Base-by-base conservation (phyloP, 2,329 filamentous ascomycete species). In the Aspergillus awamori region DNA sequence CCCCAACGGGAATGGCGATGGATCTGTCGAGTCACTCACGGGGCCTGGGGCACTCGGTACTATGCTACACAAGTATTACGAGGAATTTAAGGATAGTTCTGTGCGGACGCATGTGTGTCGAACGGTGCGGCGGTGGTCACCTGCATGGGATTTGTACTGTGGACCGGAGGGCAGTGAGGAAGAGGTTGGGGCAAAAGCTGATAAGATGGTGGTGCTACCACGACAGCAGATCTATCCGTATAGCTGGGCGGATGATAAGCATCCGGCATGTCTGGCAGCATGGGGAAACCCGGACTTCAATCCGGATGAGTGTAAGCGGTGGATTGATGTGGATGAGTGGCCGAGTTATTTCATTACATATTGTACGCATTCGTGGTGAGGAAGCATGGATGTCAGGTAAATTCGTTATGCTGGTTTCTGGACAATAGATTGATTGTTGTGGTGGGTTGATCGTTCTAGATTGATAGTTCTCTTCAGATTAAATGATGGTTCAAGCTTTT, bases 301-400 rank as follows among this genome's bases (percentile, higher is more conserved):
- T 58, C 56, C 66, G 1, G 66, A 65, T 30, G 58, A 54, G 52
- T 68, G 66, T 45, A 68, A 68, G 39, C 20, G 59, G 20, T 13
- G 60, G 13, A 65, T 68, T 57, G 57, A 63, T 45, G 61, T 68
- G 41, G 66, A 68, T 7, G 64, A 59, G n/a, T 68, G 66, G 66
- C 66, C 66, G 22, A 68, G 66, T 53, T 68, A 68, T 48, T 68
- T 68, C 24, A 68, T 68, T 56, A 68, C 66, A 3, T 68, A 68
- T 45, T 68, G 66, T 59, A 68, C 66, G 11, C 66, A 68, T 61
- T 61, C 64, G 3, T 68, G 66, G 66, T 68, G 55, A 59, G 13
- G 36, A 33, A n/a, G 10, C n/a, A 6, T 11, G 8, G 17, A 7
- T 8, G 3, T 6, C 3, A 15, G 33, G 38, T 4, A 2, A 15